Percentiles rank a stretch among this genome's conserved stretches.
Conservation (phyloP, 805 yeast species). For the Myxozyma mucilagina region DNA sequence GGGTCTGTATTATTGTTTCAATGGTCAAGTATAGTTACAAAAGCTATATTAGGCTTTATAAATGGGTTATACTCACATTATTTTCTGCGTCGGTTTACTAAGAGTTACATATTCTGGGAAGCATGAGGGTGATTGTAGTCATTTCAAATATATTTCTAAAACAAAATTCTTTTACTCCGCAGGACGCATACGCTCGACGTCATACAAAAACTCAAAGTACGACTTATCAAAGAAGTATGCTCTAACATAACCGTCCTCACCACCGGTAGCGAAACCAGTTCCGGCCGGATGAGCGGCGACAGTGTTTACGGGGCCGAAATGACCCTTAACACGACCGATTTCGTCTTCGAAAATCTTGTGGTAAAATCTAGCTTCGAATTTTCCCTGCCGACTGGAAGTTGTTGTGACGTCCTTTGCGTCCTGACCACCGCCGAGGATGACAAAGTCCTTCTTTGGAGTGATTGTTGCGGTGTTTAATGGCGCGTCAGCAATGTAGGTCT, state of each 20-base stretch:
- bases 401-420: slow-evolving; percentile 98
- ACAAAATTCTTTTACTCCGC: background rate
- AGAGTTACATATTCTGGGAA: too few species aligned
- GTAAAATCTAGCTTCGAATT: slow-evolving; percentile 92
- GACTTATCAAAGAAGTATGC: slow-evolving; percentile 90
- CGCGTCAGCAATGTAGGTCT: slow-evolving; percentile 80
- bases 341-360: slow-evolving; percentile 95
- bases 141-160: too few species aligned
- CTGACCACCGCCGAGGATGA: slow-evolving; percentile 98
- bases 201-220: slow-evolving; percentile 71
- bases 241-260: slow-evolving; percentile 97
- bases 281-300: slow-evolving; percentile 95
- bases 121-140: too few species aligned
- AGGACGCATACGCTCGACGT: slow-evolving; percentile 31
- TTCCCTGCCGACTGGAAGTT: slow-evolving; percentile 90
- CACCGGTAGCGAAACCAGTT: slow-evolving; percentile 90
- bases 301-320: slow-evolving; percentile 96
- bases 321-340: slow-evolving; percentile 96
- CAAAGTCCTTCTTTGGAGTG: slow-evolving; percentile 88
- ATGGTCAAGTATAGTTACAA: too few species aligned
- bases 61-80: too few species aligned
- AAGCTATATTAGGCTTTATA: too few species aligned
- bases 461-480: slow-evolving; percentile 95
- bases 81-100: too few species aligned
- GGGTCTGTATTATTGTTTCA: too few species aligned